Evolutionary conservation across 345 rosid species (phyloP), one percentile per base, ranked within the genome.

Genomic region (Eucalyptus cladocalyx): DNA sequence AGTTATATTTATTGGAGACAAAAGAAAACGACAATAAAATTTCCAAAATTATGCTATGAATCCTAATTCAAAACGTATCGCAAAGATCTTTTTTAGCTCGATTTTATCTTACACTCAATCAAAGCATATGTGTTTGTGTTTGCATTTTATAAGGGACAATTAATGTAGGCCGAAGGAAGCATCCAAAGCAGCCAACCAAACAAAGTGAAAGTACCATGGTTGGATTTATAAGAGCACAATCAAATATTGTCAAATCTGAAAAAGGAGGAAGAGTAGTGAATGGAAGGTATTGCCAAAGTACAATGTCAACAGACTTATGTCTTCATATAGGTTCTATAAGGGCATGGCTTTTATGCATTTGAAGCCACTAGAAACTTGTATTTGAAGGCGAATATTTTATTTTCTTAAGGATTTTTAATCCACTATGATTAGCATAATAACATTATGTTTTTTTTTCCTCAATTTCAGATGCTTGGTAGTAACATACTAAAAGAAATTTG

Each of bases 111-210:
- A 2, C 11, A 15, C 37, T 65, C 19, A 4, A 65, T 65, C 21
- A n/a, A 16, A 15, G 3, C 11, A 16, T 13, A 12, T 28, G 4
- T 62, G 32, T 62, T 28, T 9, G 9, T 32, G 11, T 32, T 19
- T 53, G 9, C 5, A 3, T 4, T 17, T 32, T 17, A 17, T 5
- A 9, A 0, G 3, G 2, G 13, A 34, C 42, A 69, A 32, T 8
- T 16, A 3, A 32, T 11, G 12, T 16, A 32, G 42, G 12, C 80
- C 80, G n/a, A 5, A 8, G 6, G 12, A 67, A 2, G 12, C 21
- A 67, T 16, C 11, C 23, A 67, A 67, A 67, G 40, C 42, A 67
- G 8, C 42, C 42, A 15, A n/a, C 11, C 40, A 67, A 67, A n/a
- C 4, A 16, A 67, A 16, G 23, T 32, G 80, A 32, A 69, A 32